Evolutionary conservation across 331 rosid species (phyloP), one percentile per base, ranked within the genome.

Genomic region (Rosa hybrid): DNA sequence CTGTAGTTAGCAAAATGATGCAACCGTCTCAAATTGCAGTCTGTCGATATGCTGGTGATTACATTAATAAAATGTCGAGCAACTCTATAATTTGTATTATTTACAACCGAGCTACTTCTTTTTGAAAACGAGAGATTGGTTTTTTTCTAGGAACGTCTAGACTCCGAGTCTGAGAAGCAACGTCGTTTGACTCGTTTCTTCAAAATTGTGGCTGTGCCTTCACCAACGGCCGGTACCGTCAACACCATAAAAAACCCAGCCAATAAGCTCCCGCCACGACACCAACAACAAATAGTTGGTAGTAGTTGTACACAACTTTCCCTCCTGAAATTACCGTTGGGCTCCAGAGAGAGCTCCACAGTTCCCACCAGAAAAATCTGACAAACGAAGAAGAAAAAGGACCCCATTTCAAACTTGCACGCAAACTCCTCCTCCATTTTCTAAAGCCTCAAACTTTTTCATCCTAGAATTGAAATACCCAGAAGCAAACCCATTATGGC

Each of bases 391-490:
- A 30, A 46, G 39, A 18, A 14, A 21, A 8, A 60, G 45, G 16
- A 60, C 53, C 82, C 44, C 80, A 73, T 76, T 85, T 77, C 80
- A 73, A 78, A 74, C 92, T 90, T 90, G 86, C 88, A 92, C 94
- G 97, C 83, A 76, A 81, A 79, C 72, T 77, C 85, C 71, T 83
- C 12, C 27, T 60, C 69, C 69, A 63, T 63, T 30, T 63, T 27
- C 63, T 20, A 67, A 71, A 51, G 9, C 69, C 39, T 21, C 17
- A 11, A 23, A 3, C 51, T 23, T 48, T 20, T 64, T 25, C 56
- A 8, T 44, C 49, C 44, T 30, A 53, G 77, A 79, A 23, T 59
- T 42, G 38, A 50, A 49, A 49, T 44, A 39, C 7, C 51, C 65
- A 71, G 57, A 62, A 17, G 0, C 38, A 34, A 17, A 38, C 27